Evolutionary conservation across 208 protist species (phyloP), one percentile per base, ranked within the genome.

Genomic region (Crithidia expoeki): DNA sequence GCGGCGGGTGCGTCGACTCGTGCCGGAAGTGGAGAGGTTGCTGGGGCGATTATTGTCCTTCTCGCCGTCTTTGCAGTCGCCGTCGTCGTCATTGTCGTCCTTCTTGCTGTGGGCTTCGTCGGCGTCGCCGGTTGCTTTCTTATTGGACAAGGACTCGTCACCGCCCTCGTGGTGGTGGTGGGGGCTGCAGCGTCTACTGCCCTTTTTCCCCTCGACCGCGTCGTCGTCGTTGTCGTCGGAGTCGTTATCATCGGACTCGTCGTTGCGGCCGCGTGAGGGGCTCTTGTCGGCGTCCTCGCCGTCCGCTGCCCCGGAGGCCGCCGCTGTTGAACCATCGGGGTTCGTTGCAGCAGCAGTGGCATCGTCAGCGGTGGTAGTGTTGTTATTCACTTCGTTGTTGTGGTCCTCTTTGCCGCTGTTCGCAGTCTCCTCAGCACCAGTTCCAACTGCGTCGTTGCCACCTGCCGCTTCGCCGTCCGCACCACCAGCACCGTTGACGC

Each of bases 1-100:
- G 46, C 76, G 74, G 28, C 70, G 68, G 17, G 83, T 70, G 66
- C 76, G 76, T 32, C 76, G 76, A 30, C 68, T 65, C 9, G 76
- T 46, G 3, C 66, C 50, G 16, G 67, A 52, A n/a, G 46, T 40
- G 47, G 61, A 47, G 28, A 50, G 30, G 57, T 25, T 72, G 51
- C 61, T 56, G 4, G 49, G 16, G 28, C 60, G 50, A 23, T 66
- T 80, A 28, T 27, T 34, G 47, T 72, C 72, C 25, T 57, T 56
- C 17, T 80, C 59, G 25, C 40, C 53, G 12, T 79, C 73, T 19
- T 21, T 63, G n/a, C 14, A 27, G 44, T 38, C 53, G 28, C 36
- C 52, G 32, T 58, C 68, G 23, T 51, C 53, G n/a, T 61, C 49
- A 11, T 65, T 64, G 27, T 51, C 55, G 9, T 23, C 68, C 3